Evolutionary conservation across 805 yeast genomes (phyloP).

Genomic region (Cyberlindnera amylophila): DNA sequence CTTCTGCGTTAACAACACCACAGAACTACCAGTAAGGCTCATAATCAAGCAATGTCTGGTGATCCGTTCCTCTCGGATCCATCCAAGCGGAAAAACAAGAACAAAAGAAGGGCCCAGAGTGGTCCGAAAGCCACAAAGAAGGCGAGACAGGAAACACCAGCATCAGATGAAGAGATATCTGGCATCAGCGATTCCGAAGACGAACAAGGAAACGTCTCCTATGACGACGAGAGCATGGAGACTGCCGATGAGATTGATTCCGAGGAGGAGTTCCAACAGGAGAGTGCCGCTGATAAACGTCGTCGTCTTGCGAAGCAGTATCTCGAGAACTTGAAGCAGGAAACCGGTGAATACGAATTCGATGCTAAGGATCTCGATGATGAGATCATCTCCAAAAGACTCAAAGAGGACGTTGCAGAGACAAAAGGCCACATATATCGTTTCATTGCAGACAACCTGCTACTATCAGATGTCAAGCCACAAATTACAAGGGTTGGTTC

Average conservation of each 20-base stretch:
- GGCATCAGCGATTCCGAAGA: slow-evolving; percentile 48
- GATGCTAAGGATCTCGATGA: slow-evolving; percentile 90
- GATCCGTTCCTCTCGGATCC: slow-evolving; percentile 66
- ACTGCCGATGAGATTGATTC: slow-evolving; percentile 45
- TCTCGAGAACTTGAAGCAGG: slow-evolving; percentile 68
- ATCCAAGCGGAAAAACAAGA: slow-evolving; percentile 36
- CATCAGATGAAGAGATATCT: slow-evolving; percentile 51
- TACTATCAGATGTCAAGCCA: slow-evolving; percentile 37
- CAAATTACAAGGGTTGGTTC: slow-evolving; percentile 57
- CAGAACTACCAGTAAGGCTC: neutral
- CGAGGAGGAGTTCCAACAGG: slow-evolving; percentile 71
- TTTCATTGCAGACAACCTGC: slow-evolving; percentile 50
- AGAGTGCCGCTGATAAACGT: slow-evolving; percentile 88
- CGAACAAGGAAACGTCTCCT: slow-evolving; percentile 38
- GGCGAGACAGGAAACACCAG: slow-evolving; percentile 8
- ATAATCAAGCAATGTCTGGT: slow-evolving; percentile 39
- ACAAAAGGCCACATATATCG: slow-evolving; percentile 79
- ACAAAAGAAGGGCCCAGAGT: slow-evolving; percentile 14
- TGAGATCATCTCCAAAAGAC: slow-evolving; percentile 76
- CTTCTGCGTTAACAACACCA: neutral
- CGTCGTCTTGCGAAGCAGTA: slow-evolving; percentile 93
- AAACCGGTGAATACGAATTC: slow-evolving; percentile 50
- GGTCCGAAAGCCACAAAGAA: slow-evolving; percentile 15
- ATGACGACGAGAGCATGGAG: slow-evolving; percentile 24
- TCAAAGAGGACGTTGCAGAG: slow-evolving; percentile 87